Evolutionary conservation across 163 green algal genomes (phyloP), one percentile per base, ranked within the genome.

Genomic region (Chloromonas sp.): DNA sequence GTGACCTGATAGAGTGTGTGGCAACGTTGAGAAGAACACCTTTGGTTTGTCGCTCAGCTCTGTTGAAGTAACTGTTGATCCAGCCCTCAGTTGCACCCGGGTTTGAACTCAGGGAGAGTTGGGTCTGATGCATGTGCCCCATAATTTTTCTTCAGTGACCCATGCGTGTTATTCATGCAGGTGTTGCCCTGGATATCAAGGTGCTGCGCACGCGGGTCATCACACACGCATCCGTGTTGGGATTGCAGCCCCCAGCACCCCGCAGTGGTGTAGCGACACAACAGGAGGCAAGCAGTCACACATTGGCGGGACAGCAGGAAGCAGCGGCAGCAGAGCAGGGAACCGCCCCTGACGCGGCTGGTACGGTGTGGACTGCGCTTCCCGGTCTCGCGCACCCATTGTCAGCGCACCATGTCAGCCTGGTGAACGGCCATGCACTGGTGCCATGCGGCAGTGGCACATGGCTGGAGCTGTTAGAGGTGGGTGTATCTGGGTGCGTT

Each of bases 151-250:
- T 36, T 36, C 36, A 36, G 36, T 36, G 36, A 36, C 36, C 36
- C 36, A 36, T 36, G 36, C 36, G 36, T 36, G 36, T 36, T 36
- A 36, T 36, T 36, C 36, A 36, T 36, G 36, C 36, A 36, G 36
- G 36, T 36, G 36, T 36, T 36, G 36, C 36, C 36, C 36, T 82
- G 78, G 78, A 82, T 58, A 82, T 82, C 58, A 82, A 82, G 58
- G 1, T 82, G 36, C 57, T 82, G 3, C 78, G 58, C 36, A 82
- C 78, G 3, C 78, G 78, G 1, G 78, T 82, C 66, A 11, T 74
- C 66, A 74, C 66, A 11, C 66, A 74, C 66, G 66, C 66, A 5
- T 74, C 66, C 5, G 5, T 15, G 66, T 11, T 74, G 66, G 5
- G 5, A 15, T 11, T 11, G 11, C 66, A 74, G 66, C 66, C 5